Evolutionary conservation across 306 rosid genomes (phyloP).

Genomic region (Myrica gale): DNA sequence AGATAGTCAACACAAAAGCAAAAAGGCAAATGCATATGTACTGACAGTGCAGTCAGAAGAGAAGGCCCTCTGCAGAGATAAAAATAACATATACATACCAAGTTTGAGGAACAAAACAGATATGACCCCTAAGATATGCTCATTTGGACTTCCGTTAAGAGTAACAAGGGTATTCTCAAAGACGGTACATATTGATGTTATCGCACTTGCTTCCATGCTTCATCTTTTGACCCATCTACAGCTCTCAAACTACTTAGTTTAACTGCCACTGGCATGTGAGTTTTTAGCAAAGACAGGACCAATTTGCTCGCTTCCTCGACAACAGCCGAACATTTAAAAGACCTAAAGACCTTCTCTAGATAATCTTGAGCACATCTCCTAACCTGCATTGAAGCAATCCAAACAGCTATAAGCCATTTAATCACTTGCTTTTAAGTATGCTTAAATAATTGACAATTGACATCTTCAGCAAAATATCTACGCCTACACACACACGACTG

Average conservation of each 20-base stretch:
- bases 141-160: slow-evolving; percentile 57
- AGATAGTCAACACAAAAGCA: not conserved
- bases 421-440: not conserved
- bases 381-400: slow-evolving; percentile 50
- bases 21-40: not conserved
- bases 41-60: not conserved
- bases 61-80: not conserved
- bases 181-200: slow-evolving; percentile 55
- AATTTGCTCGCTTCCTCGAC: slow-evolving; percentile 73
- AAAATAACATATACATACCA: slow-evolving; percentile 46
- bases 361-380: slow-evolving; percentile 84
- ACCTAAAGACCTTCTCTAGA: slow-evolving; percentile 62
- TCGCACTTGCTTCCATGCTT: slow-evolving; percentile 39
- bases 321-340: slow-evolving; percentile 44
- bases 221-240: slow-evolving; percentile 41
- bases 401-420: not conserved
- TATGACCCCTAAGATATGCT: slow-evolving; percentile 61
- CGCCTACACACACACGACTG: not conserved
- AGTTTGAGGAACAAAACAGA: slow-evolving; percentile 73
- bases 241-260: slow-evolving; percentile 34
- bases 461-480: not conserved
- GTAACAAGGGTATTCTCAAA: slow-evolving; percentile 57
- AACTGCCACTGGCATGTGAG: slow-evolving; percentile 52
- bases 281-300: slow-evolving; percentile 60
- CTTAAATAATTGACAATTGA: not conserved